Evolutionary conservation across 768 basidiomycete genomes (phyloP).

Genomic region (Paxillus ammoniavirescens): DNA sequence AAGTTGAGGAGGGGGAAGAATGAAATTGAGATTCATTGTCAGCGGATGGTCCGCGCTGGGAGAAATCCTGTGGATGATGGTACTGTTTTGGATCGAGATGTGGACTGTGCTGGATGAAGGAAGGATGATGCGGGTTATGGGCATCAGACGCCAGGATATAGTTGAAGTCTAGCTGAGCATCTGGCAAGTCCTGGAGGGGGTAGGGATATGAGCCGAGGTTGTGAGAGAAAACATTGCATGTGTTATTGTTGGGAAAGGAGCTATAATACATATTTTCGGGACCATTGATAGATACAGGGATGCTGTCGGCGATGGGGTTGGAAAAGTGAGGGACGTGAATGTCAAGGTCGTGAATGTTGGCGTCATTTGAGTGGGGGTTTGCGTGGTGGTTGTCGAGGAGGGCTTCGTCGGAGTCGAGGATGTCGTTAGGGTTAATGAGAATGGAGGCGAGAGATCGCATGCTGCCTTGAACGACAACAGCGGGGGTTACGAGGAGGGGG

Average conservation of each 20-base stretch:
- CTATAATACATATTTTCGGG: conserved; percentile 31
- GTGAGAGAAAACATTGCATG: conserved; percentile 19
- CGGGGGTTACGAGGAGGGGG: conserved; percentile 2
- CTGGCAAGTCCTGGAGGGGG: conserved; percentile 24
- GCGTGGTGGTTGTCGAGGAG: conserved; percentile 17
- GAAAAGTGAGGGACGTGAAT: conserved; percentile 27
- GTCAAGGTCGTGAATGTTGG: conserved; percentile 33
- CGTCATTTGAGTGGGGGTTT: conserved; percentile 25
- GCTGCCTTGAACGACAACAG: conserved; percentile 9
- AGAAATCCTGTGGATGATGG: conserved; percentile 25
- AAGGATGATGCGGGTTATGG: conserved; percentile 13
- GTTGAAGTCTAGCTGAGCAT: conserved; percentile 25
- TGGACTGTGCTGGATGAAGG: conserved; percentile 20
- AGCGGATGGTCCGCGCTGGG: conserved; percentile 14
- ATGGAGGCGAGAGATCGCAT: conserved; percentile 7
- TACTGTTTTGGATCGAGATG: conserved; percentile 29
- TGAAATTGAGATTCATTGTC: conserved; percentile 29
- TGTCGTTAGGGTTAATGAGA: conserved; percentile 17
- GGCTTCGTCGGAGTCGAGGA: conserved; percentile 13
- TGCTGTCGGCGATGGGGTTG: conserved; percentile 13
- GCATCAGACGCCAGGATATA: conserved; percentile 19
- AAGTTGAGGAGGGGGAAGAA: conserved; percentile 21
- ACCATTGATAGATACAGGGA: conserved; percentile 34
- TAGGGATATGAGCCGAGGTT: conserved; percentile 23
- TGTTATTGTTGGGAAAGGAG: conserved; percentile 21